phyloP scores from a whole-genome alignment of 306 rosid species.

The Trichosanthes truncata region DNA sequence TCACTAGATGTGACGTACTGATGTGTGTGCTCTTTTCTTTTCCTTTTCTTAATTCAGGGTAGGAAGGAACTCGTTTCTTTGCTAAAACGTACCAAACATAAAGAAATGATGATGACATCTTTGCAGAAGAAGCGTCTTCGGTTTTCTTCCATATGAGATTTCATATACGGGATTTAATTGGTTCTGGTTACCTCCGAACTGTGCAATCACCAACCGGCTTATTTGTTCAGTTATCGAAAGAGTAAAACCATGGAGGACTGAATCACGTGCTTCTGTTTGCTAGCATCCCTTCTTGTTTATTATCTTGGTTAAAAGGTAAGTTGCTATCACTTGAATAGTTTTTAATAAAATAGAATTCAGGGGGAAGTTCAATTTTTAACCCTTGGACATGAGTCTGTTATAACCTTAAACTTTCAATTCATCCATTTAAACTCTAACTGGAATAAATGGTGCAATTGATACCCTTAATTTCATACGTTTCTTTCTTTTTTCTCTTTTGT shows the following conservation, averaged over 20 bases:
- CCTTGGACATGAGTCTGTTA: neutral
- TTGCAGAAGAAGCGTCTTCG: constrained; percentile 79
- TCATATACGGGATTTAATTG: constrained; percentile 85
- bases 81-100: constrained; percentile 56
- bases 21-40: neutral
- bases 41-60: constrained; percentile 40
- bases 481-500: neutral
- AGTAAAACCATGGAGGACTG: constrained; percentile 6
- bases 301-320: neutral
- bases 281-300: neutral
- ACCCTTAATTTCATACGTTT: neutral
- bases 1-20: constrained; percentile 3
- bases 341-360: neutral
- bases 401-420: neutral
- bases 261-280: neutral
- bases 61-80: constrained; percentile 83
- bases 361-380: neutral
- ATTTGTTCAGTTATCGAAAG: constrained; percentile 51
- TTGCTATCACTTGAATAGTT: neutral
- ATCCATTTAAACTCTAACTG: neutral
- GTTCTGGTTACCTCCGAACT: constrained; percentile 65
- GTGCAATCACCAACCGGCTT: constrained; percentile 62
- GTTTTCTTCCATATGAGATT: constrained; percentile 71
- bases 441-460: neutral
- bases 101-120: constrained; percentile 68